Conservation (phyloP, 495 filamentous ascomycete genomes). For the Elaphomyces granulatus region DNA sequence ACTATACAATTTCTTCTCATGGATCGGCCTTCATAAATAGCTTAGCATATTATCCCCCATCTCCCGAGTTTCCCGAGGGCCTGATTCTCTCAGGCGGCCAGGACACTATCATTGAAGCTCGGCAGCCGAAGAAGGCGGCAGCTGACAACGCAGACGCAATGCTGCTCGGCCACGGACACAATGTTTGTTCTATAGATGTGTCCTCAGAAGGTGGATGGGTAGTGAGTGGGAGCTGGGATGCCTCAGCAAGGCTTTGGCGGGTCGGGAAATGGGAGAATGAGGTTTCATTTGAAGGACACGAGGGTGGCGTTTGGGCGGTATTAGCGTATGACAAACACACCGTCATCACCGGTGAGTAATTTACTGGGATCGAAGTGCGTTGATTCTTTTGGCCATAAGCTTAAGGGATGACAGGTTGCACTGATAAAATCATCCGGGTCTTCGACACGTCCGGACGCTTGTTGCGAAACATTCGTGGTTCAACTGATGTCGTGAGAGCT, state of each 20-base stretch:
- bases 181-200: slow-evolving; percentile 77
- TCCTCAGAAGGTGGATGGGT: slow-evolving; percentile 53
- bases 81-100: slow-evolving; percentile 76
- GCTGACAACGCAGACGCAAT: slow-evolving; percentile 71
- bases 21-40: slow-evolving; percentile 74
- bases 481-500: slow-evolving; percentile 68
- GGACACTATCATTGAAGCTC: slow-evolving; percentile 85
- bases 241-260: slow-evolving; percentile 63
- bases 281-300: slow-evolving; percentile 57
- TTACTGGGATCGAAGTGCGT: not conserved
- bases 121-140: slow-evolving; percentile 46
- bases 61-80: slow-evolving; percentile 56
- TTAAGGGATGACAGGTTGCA: slow-evolving; percentile 40
- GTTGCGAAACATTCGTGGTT: slow-evolving; percentile 52
- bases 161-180: slow-evolving; percentile 71
- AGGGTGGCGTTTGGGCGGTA: slow-evolving; percentile 80
- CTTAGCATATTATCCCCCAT: slow-evolving; percentile 61
- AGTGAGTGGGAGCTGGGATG: slow-evolving; percentile 94
- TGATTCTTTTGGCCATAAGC: slow-evolving; percentile 6
- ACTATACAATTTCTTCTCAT: slow-evolving; percentile 59
- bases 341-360: slow-evolving; percentile 58
- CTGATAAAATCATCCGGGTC: slow-evolving; percentile 76
- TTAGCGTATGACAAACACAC: slow-evolving; percentile 66
- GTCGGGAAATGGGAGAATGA: slow-evolving; percentile 63
- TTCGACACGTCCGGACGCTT: slow-evolving; percentile 55